Percentiles rank a stretch among this genome's conserved stretches.
Evolutionary conservation across 164 flowering plant genomes (phyloP).

Genomic region (Houttuynia cordata): DNA sequence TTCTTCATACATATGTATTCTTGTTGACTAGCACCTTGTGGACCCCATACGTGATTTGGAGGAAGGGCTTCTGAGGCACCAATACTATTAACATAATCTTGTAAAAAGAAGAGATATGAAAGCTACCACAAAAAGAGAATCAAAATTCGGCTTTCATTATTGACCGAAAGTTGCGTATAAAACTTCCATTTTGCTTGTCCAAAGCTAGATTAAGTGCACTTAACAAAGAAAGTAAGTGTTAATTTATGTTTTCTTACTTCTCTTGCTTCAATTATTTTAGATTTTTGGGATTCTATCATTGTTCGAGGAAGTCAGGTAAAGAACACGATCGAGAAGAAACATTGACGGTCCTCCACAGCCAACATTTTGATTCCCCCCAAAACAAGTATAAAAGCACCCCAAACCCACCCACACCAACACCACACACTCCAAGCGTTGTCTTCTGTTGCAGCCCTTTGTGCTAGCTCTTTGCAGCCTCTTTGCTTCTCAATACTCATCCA

Average conservation of each 20-base stretch:
- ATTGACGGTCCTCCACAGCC: conserved; percentile 29
- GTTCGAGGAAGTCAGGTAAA: conserved; percentile 26
- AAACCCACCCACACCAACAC: conserved; percentile 6
- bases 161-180: too few relatives aligned
- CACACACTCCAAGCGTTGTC: conserved; percentile 6
- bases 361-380: conserved; percentile 18
- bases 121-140: conserved; percentile 1
- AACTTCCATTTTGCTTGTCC: too few relatives aligned
- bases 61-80: too few relatives aligned
- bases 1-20: too few relatives aligned
- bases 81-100: too few relatives aligned
- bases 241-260: conserved; percentile 14
- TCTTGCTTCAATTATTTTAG: conserved; percentile 23
- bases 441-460: conserved; percentile 1
- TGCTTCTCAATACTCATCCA: neutral
- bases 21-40: too few relatives aligned
- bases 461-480: neutral
- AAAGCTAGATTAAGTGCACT: too few relatives aligned
- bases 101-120: neutral
- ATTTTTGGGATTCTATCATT: conserved; percentile 27
- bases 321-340: conserved; percentile 36
- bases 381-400: conserved; percentile 31
- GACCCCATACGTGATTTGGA: too few relatives aligned
- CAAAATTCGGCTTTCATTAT: too few relatives aligned
- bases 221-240: too few relatives aligned